Evolutionary conservation across 441 rosid genomes (phyloP), one percentile per base, ranked within the genome.

Genomic region (Euphorbia schlechtendalii): DNA sequence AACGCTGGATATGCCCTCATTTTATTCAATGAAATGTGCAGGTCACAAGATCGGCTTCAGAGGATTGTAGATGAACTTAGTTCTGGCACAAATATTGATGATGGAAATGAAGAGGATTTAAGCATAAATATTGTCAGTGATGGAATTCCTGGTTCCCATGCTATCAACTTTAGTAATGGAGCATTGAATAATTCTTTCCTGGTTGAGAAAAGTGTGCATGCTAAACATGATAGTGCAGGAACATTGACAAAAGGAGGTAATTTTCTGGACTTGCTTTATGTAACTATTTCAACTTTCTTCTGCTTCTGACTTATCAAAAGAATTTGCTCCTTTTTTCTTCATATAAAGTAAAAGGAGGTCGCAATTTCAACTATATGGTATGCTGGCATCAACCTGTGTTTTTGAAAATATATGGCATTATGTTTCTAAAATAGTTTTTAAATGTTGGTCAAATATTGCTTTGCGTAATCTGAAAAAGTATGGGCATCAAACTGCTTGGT

Each of bases 41-140:
- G 98, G 81, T 87, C 98, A 67, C 82, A 91, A 80, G 73, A 72
- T 66, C 90, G 85, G 49, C 83, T 89, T 66, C 84, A 85, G 72
- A 85, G 79, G 77, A 69, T 86, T 71, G 96, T 81, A 64, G 81
- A 78, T 74, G 88, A 89, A 72, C 92, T 91, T 71, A 81, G 81
- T 62, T 74, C 70, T 51, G 79, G 76, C 71, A 71, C 72, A 49
- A 68, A 62, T 71, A 75, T 64, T 70, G 75, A 59, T 67, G 81
- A 72, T 74, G 85, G 77, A 60, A 79, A 77, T 74, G 92, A 77
- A 74, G 86, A 78, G 76, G 89, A 83, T 72, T 81, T 80, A 17
- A 84, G 78, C 76, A 74, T 86, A 67, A 81, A 89, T 70, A 73
- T 81, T 56, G 77, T 79, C 48, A 89, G 88, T 78, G 87, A 86